phyloP scores from a whole-genome alignment of 805 yeast species.

The Candida manassasensis region DNA sequence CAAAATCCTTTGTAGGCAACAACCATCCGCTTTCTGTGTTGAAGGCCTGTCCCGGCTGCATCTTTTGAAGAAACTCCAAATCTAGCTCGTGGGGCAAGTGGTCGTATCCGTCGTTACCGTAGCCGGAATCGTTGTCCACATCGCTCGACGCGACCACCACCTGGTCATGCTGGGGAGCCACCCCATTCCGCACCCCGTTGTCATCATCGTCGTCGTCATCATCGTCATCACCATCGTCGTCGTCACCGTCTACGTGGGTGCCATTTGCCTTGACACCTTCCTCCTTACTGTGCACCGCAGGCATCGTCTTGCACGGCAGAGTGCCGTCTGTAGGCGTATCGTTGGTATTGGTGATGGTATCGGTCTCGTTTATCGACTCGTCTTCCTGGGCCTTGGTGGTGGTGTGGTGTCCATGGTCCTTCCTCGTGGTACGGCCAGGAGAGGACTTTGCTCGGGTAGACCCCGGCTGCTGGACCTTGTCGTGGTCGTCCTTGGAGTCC shows the following conservation, averaged over 20 bases:
- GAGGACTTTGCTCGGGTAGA: neutral
- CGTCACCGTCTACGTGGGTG: constrained; percentile 5
- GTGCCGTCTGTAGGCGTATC: constrained; percentile 16
- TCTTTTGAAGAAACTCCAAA: constrained; percentile 51
- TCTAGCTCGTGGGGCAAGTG: constrained; percentile 20
- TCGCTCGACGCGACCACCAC: too few relatives aligned
- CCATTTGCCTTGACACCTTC: constrained; percentile 5
- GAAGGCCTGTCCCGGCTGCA: constrained; percentile 70
- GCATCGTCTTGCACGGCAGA: neutral
- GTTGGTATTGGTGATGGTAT: constrained; percentile 36
- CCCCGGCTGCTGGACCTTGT: constrained; percentile 19
- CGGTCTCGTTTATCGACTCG: constrained; percentile 36
- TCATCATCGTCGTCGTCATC: constrained; percentile 7
- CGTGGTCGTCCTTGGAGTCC: constrained; percentile 30
- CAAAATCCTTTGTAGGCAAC: constrained; percentile 49
- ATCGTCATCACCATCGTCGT: constrained; percentile 6
- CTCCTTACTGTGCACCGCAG: neutral
- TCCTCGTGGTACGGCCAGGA: neutral
- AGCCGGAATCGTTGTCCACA: constrained; percentile 12
- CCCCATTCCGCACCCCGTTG: too few relatives aligned
- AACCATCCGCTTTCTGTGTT: constrained; percentile 61
- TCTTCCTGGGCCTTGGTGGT: constrained; percentile 19
- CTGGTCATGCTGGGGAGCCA: too few relatives aligned
- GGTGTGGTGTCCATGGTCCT: neutral
- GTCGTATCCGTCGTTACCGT: neutral